Evolutionary conservation across 1,139 yeast genomes (phyloP), one percentile per base, ranked within the genome.

Genomic region (Diutina scorzettiae): DNA sequence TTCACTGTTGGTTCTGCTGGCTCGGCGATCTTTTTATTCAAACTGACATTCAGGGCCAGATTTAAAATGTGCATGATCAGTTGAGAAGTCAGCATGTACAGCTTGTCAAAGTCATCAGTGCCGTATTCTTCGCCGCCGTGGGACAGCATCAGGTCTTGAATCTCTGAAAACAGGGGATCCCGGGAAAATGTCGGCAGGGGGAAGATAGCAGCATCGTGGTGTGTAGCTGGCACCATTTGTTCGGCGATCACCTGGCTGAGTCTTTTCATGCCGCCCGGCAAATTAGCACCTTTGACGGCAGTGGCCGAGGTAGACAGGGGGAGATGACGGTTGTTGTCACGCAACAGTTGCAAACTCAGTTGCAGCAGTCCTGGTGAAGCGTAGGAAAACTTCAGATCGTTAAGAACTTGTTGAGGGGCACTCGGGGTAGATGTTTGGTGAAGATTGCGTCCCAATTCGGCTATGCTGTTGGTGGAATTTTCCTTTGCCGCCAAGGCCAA

Each of bases 221-320:
- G 33, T 8, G 49, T 45, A 17, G 33, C 47, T 12, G 67, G 68
- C 18, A 66, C 55, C 43, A 66, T 54, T 42, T 58, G 52, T 42
- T 59, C 66, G 9, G 68, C 70, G 42, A 64, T 44, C 27, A 60
- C 59, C 47, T 67, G 70, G 1, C 71, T 55, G 43, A 68, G 63
- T 1, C 73, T 73, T 46, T 64, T 66, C 25, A 69, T 64, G 9
- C 74, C 74, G 49, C 68, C 72, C 44, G 69, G 53, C 44, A 60
- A 57, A 3, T 66, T 48, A 2, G 73, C 72, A 28, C 53, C 56
- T 3, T 56, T 47, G 14, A 50, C 49, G 12, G 52, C 52, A 23
- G 53, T 51, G 14, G 39, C 54, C 53, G 8, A 49, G 47, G 5
- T 55, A 50, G 1, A 68, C 60, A 34, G 28, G 12, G 57, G 54